Conservation (phyloP, 805 yeast genomes). For the Lipomyces kockii region DNA sequence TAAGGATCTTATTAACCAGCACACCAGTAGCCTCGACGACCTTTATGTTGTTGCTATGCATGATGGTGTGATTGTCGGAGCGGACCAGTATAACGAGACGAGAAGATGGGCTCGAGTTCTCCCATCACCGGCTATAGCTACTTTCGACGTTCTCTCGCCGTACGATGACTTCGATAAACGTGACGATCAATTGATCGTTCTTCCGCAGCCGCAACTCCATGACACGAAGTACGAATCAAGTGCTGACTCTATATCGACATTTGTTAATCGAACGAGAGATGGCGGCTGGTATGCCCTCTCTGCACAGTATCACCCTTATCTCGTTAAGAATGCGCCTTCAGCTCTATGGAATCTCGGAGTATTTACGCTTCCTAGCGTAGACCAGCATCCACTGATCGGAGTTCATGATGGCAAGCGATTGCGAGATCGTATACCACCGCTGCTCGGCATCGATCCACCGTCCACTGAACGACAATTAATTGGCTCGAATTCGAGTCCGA, state of each 20-base stretch:
- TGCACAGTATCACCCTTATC: conserved; percentile 72
- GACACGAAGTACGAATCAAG: conserved; percentile 12
- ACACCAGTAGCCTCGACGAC: conserved; percentile 61
- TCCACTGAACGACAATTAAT: neutral
- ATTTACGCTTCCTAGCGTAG: conserved; percentile 12
- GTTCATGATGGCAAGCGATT: conserved; percentile 39
- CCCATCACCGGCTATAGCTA: conserved; percentile 29
- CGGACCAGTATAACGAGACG: conserved; percentile 14
- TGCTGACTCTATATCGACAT: conserved; percentile 51
- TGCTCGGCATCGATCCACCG: conserved; percentile 27
- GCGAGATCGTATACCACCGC: conserved; percentile 36
- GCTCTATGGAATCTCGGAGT: conserved; percentile 56
- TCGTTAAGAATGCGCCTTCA: conserved; percentile 77
- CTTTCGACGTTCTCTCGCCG: conserved; percentile 57
- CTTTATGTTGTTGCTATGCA: conserved; percentile 82
- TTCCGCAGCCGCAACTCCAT: conserved; percentile 46
- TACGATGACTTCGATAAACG: conserved; percentile 8
- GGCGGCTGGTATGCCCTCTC: conserved; percentile 87
- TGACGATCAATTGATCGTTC: conserved; percentile 40
- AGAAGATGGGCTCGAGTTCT: conserved; percentile 37
- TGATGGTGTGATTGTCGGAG: conserved; percentile 75
- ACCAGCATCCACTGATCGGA: conserved; percentile 23
- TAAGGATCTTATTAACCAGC: conserved; percentile 52
- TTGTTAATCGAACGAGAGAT: conserved; percentile 64
- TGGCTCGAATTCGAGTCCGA: neutral